Conservation (phyloP, 495 filamentous ascomycete genomes). For the Collariella sp. region DNA sequence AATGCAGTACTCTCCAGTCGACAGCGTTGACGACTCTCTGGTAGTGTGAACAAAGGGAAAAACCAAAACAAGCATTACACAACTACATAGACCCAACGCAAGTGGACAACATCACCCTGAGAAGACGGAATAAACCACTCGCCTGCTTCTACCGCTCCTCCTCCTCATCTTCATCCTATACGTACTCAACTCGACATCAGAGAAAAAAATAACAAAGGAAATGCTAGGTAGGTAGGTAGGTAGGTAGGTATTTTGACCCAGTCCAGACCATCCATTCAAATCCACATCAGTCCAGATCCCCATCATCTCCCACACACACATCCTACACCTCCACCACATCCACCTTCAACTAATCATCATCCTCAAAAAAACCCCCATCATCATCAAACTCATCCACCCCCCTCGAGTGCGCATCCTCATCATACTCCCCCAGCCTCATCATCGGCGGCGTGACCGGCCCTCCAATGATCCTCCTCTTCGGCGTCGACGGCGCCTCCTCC, state of each 20-base stretch:
- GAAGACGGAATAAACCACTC: too few species aligned
- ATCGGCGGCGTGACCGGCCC: constrained; percentile 61
- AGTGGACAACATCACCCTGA: background rate
- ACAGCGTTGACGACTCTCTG: too few species aligned
- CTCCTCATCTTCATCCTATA: too few species aligned
- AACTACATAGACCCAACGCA: too few species aligned
- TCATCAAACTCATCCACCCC: constrained; percentile 44
- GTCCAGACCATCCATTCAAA: background rate
- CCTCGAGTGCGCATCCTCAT: constrained; percentile 63
- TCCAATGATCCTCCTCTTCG: constrained; percentile 8
- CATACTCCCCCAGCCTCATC: constrained; percentile 59
- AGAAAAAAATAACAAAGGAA: constrained; percentile 21
- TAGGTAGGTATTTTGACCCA: too few species aligned
- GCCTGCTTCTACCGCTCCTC: constrained; percentile 12
- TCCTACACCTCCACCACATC: background rate
- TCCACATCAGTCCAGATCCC: background rate
- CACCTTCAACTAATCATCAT: constrained; percentile 20
- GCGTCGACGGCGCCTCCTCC: constrained; percentile 30
- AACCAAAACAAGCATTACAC: too few species aligned
- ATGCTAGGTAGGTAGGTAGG: too few species aligned
- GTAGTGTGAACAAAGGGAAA: too few species aligned
- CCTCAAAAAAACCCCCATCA: constrained; percentile 50
- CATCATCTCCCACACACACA: background rate
- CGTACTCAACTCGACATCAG: constrained; percentile 7
- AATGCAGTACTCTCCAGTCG: too few species aligned